Conservation (phyloP, 768 basidiomycete species). For the Lactarius sanguifluus region DNA sequence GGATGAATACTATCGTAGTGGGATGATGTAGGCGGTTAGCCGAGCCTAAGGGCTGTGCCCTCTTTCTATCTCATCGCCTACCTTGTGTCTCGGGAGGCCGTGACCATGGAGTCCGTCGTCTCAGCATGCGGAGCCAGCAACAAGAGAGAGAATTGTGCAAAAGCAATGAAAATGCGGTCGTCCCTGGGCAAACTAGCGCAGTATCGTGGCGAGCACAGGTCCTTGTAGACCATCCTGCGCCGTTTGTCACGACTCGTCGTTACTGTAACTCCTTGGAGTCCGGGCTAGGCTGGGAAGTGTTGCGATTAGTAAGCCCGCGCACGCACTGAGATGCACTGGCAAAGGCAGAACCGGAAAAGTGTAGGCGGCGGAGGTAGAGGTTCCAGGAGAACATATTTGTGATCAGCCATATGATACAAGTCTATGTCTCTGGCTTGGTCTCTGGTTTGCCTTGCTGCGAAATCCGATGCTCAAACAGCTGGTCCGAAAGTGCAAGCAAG, state of each 20-base stretch:
- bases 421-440: no score
- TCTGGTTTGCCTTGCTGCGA: not conserved
- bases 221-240: not conserved
- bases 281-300: not conserved
- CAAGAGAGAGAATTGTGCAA: not conserved
- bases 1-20: not conserved
- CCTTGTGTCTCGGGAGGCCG: not conserved
- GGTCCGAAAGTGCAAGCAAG: conserved; percentile 4
- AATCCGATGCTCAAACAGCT: conserved; percentile 11
- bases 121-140: not conserved
- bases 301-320: not conserved
- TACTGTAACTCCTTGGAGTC: not conserved
- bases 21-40: not conserved
- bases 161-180: not conserved
- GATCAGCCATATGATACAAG: no score
- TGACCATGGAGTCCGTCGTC: not conserved
- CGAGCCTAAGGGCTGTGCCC: not conserved
- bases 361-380: not conserved
- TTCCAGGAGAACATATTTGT: not conserved
- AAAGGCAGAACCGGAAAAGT: not conserved
- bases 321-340: not conserved
- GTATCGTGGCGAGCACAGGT: not conserved
- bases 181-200: not conserved
- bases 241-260: not conserved
- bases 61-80: not conserved